phyloP scores from a whole-genome alignment of 2,329 filamentous ascomycete species.

The Pseudomassariella vexata region DNA sequence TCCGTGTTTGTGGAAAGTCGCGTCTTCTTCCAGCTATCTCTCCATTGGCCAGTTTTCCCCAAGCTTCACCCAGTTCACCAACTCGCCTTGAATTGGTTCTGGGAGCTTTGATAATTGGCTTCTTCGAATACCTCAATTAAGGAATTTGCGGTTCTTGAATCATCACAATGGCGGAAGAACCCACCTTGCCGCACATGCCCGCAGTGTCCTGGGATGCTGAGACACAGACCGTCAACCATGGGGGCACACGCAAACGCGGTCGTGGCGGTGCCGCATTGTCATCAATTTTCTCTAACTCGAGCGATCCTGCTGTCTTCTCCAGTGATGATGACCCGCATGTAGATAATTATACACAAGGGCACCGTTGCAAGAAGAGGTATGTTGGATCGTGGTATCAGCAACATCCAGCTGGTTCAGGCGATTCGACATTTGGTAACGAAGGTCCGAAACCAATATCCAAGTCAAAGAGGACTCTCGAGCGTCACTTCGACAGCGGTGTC shows the following conservation, averaged over 20 bases:
- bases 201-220: constrained; percentile 24
- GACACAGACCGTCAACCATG: constrained; percentile 22
- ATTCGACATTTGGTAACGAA: constrained; percentile 38
- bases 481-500: constrained; percentile 63
- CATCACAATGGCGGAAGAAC: constrained; percentile 28
- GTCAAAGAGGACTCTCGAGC: constrained; percentile 46
- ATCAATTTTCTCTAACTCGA: constrained; percentile 52
- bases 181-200: constrained; percentile 27
- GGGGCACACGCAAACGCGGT: constrained; percentile 33
- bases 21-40: no score
- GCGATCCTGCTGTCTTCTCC: constrained; percentile 66
- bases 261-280: constrained; percentile 13
- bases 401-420: constrained; percentile 43
- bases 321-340: constrained; percentile 65
- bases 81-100: no score
- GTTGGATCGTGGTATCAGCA: constrained; percentile 65
- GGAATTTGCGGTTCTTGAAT: no score
- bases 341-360: constrained; percentile 56
- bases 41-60: no score
- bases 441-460: constrained; percentile 26
- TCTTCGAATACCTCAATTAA: no score
- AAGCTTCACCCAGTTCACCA: no score
- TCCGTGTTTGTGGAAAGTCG: no score
- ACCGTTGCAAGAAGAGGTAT: constrained; percentile 56
- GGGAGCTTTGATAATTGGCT: no score